Base-by-base conservation (phyloP, 1,284 basidiomycete species). In the Afroboletus lepidellus region DNA sequence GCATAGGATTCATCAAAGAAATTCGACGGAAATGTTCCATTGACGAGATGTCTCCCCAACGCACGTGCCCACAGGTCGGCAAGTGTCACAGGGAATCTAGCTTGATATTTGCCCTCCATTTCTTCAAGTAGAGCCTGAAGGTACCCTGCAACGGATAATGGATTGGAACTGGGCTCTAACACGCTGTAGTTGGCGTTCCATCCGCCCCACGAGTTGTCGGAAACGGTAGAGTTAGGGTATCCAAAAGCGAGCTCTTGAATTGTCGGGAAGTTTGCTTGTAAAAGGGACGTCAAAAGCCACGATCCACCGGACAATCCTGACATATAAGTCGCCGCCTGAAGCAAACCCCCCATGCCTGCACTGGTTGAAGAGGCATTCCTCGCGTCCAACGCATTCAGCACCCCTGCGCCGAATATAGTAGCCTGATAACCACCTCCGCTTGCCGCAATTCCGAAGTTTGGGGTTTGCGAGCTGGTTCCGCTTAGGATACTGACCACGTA, bases 371-470 rank as follows among this genome's bases (percentile, higher is more conserved):
- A 70, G 7, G 60, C 21, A 51, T 83, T 81, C 15, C 80, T 62
- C 8, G 62, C 76, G 54, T 83, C 81, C 24, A 83, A 58, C 1
- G 76, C 74, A 46, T 75, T 76, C 38, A 82, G 56, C 4, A 78
- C 69, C 0, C 76, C 80, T 0, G 77, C 77, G 8, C 76, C 77
- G 56, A 80, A 79, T 2, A 77, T 69, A 0, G 77, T 74, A 0
- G 80, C 78, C 4, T 79, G 69, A 51, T 75, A 74, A 0, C 77
- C 72, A 15, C 77, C 78, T 7, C 78, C 78, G 48, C 77, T 79
- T 20, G 63, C 64, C 0, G 76, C 72, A 43, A 79, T 76, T 0
- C 73, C 74, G 0, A 80, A 53, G 5, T 62, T 74, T 0, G 77
- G 77, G 0, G 61, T 57, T 11, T 61, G 41, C 1, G 50, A 38